Percentiles rank a stretch among this genome's conserved stretches.
phyloP scores from a whole-genome alignment of 208 protist species.

The Leptomonas pyrrhocoris region DNA sequence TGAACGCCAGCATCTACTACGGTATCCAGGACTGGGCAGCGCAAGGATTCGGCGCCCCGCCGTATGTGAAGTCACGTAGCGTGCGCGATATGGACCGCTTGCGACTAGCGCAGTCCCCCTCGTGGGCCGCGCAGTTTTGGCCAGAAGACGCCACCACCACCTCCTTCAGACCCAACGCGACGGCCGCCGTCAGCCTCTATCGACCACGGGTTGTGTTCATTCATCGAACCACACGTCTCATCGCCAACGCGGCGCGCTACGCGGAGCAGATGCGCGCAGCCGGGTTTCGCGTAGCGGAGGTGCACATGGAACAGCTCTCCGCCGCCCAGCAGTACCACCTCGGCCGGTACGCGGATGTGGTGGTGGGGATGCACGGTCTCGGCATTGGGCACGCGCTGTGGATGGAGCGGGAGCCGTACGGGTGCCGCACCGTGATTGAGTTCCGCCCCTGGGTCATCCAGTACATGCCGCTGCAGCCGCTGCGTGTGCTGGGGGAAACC shows the following conservation, averaged over 20 bases:
- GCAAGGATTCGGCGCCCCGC: conserved; percentile 19
- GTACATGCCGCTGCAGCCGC: conserved; percentile 27
- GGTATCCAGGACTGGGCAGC: conserved; percentile 34
- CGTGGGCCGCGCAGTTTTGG: conserved; percentile 17
- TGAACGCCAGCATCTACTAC: conserved; percentile 21
- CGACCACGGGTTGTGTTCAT: conserved; percentile 47
- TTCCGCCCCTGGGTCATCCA: conserved; percentile 52
- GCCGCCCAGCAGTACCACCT: conserved; percentile 54
- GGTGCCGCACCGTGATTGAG: conserved; percentile 51
- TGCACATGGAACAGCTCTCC: conserved; percentile 35
- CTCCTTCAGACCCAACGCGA: not conserved
- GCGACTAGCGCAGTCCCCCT: conserved; percentile 13
- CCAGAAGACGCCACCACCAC: not conserved
- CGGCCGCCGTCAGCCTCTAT: conserved; percentile 9
- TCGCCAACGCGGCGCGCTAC: conserved; percentile 36
- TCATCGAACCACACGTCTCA: conserved; percentile 35
- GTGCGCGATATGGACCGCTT: conserved; percentile 26
- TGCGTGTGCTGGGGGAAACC: conserved; percentile 12
- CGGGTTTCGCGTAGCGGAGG: conserved; percentile 57
- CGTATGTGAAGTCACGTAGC: conserved; percentile 18
- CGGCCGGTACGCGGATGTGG: conserved; percentile 50
- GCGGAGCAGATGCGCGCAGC: conserved; percentile 30
- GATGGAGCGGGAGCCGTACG: conserved; percentile 46
- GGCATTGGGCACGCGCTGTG: conserved; percentile 55
- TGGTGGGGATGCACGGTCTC: conserved; percentile 64